These are phyloP conservation scores for Vitis labrusca DNA, from an alignment of 164 flowering plant species.

Conservation along the genomic window DNA sequence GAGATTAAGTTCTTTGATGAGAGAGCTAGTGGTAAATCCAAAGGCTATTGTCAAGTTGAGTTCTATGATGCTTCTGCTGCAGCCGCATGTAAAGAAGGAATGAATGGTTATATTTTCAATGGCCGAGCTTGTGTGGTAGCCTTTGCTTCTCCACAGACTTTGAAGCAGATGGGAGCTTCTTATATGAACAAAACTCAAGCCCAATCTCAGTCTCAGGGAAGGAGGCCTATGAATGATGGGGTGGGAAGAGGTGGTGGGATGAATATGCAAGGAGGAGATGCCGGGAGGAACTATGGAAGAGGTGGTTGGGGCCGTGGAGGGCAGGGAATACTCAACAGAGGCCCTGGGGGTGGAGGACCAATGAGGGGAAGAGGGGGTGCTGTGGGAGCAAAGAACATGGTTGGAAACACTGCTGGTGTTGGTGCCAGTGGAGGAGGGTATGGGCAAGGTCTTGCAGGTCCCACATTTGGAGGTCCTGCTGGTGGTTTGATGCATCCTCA, in stretches of 20 bases:
- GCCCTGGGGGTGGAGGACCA: conserved; percentile 62
- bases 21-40: conserved; percentile 89
- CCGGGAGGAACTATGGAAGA: conserved; percentile 58
- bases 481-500: conserved; percentile 76
- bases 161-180: conserved; percentile 86
- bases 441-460: conserved; percentile 62
- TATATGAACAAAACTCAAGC: conserved; percentile 67
- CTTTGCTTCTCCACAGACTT: conserved; percentile 62
- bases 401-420: conserved; percentile 34
- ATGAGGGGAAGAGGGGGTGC: conserved; percentile 62
- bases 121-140: conserved; percentile 87
- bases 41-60: conserved; percentile 89
- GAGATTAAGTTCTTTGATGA: conserved; percentile 85
- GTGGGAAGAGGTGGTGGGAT: conserved; percentile 40
- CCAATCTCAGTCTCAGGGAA: conserved; percentile 38
- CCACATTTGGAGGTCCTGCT: conserved; percentile 60
- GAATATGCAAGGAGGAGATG: conserved; percentile 66
- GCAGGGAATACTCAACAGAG: conserved; percentile 62
- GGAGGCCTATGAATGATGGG: conserved; percentile 50
- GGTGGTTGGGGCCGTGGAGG: conserved; percentile 72
- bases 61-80: conserved; percentile 73
- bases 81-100: conserved; percentile 80
- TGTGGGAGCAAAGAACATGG: conserved; percentile 47
- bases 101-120: conserved; percentile 85
- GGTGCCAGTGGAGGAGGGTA: conserved; percentile 41